Conservation (phyloP, 192 early-diverging fungal species). For the Coemansia sp. region DNA sequence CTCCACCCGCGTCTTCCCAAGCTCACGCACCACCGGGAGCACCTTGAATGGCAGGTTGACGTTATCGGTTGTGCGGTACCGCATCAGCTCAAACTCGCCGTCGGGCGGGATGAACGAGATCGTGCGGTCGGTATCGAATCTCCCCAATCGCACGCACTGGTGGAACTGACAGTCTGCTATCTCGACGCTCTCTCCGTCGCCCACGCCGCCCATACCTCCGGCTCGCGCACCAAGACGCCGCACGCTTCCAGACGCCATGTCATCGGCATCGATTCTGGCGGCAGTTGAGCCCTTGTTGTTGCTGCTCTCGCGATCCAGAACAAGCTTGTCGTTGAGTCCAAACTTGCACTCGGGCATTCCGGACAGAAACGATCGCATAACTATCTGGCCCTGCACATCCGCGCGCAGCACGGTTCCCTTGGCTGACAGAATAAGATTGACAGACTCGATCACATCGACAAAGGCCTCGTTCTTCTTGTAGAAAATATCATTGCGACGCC, state of each 20-base stretch:
- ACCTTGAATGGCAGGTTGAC: slow-evolving; percentile 95
- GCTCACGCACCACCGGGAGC: slow-evolving; percentile 87
- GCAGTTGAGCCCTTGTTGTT: slow-evolving; percentile 25
- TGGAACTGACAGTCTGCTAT: slow-evolving; percentile 98
- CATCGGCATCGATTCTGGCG: slow-evolving; percentile 85
- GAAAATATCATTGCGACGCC: slow-evolving; percentile 90
- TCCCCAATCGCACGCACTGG: slow-evolving; percentile 93
- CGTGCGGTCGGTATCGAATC: slow-evolving; percentile 88
- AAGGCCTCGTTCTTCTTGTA: slow-evolving; percentile 99
- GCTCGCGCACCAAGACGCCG: slow-evolving; percentile 14
- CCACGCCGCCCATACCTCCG: slow-evolving; percentile 30
- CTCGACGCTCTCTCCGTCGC: slow-evolving; percentile 68
- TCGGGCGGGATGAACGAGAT: slow-evolving; percentile 99
- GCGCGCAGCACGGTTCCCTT: slow-evolving; percentile 85
- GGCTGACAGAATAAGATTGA: slow-evolving; percentile 88
- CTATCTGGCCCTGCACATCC: slow-evolving; percentile 86
- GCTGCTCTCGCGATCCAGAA: slow-evolving; percentile 74
- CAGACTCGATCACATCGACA: slow-evolving; percentile 97
- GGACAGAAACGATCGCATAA: slow-evolving; percentile 94
- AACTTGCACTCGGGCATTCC: slow-evolving; percentile 99
- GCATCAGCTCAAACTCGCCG: slow-evolving; percentile 97
- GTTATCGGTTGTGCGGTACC: slow-evolving; percentile 92
- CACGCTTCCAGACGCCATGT: slow-evolving; percentile 26
- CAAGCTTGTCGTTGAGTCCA: slow-evolving; percentile 92
- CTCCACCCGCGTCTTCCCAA: slow-evolving; percentile 77